These are phyloP conservation scores for Simmondsia chinensis DNA, from an alignment of 148 eudicot genomes.

Conservation along the genomic window DNA sequence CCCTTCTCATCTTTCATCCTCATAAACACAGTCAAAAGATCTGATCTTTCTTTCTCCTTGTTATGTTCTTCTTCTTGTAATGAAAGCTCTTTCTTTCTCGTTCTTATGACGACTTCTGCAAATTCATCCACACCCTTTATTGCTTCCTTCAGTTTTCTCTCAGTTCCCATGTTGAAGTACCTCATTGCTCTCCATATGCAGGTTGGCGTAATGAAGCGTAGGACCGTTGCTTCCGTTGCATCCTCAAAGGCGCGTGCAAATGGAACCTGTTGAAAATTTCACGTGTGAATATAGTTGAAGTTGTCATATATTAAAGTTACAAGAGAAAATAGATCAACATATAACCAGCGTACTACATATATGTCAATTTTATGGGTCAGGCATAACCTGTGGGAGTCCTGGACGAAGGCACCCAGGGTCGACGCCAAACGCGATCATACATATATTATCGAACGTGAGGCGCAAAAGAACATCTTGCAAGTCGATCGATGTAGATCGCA, in stretches of 20 bases:
- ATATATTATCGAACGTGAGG: slow-evolving; percentile 74
- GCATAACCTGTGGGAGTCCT: slow-evolving; percentile 51
- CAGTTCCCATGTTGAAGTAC: slow-evolving; percentile 39
- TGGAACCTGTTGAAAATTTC: slow-evolving; percentile 48
- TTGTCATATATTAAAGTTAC: too few species aligned
- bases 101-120: slow-evolving; percentile 57
- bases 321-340: too few species aligned
- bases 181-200: slow-evolving; percentile 65
- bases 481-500: slow-evolving; percentile 27
- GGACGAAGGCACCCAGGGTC: slow-evolving; percentile 69
- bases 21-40: slow-evolving; percentile 62
- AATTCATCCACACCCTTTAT: slow-evolving; percentile 52
- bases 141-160: slow-evolving; percentile 39
- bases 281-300: too few species aligned
- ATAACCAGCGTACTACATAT: too few species aligned
- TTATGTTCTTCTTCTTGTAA: slow-evolving; percentile 17
- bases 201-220: slow-evolving; percentile 66
- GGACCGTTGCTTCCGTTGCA: slow-evolving; percentile 67
- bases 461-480: slow-evolving; percentile 68
- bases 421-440: slow-evolving; percentile 86
- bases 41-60: slow-evolving; percentile 47
- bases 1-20: slow-evolving; percentile 55
- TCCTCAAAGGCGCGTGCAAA: slow-evolving; percentile 73
- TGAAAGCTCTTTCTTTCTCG: slow-evolving; percentile 55
- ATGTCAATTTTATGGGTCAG: too few species aligned